phyloP scores from a whole-genome alignment of 805 yeast species.

The Helenozyma rhizophorensis region DNA sequence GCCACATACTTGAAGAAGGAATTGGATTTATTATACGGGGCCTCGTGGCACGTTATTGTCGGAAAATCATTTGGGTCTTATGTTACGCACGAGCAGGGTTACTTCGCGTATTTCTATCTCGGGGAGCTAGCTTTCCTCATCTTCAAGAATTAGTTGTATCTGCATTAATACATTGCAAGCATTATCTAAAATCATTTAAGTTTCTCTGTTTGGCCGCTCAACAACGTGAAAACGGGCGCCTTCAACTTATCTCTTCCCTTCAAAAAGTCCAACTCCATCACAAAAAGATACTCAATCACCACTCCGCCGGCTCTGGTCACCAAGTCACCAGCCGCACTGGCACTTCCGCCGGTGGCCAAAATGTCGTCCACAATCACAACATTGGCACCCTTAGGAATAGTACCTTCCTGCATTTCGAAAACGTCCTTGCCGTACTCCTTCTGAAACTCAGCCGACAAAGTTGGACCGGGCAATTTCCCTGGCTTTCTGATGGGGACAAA shows the following conservation, averaged over 20 bases:
- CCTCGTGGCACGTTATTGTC: constrained; percentile 78
- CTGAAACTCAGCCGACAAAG: constrained; percentile 63
- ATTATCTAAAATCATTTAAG: constrained; percentile 4
- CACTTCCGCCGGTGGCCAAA: constrained; percentile 98
- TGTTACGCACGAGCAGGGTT: constrained; percentile 75
- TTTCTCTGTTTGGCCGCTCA: constrained; percentile 73
- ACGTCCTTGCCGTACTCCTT: constrained; percentile 93
- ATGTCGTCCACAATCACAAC: constrained; percentile 93
- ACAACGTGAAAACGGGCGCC: constrained; percentile 85
- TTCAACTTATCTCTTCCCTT: constrained; percentile 85
- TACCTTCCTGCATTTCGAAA: constrained; percentile 82
- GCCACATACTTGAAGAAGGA: constrained; percentile 65
- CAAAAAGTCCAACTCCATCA: constrained; percentile 92
- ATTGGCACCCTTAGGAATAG: constrained; percentile 74
- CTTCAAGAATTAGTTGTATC: constrained; percentile 54
- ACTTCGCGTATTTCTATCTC: constrained; percentile 66
- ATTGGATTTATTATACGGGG: constrained; percentile 59
- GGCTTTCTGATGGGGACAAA: constrained; percentile 94
- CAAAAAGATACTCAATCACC: constrained; percentile 76
- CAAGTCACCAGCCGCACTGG: constrained; percentile 87
- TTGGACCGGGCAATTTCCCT: constrained; percentile 91
- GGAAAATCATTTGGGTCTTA: constrained; percentile 77
- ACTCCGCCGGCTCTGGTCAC: constrained; percentile 63
- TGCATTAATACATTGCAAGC: background rate
- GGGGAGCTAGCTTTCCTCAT: constrained; percentile 64